Base-by-base conservation (phyloP, 805 yeast genomes). In the Komagataella pastoris region DNA sequence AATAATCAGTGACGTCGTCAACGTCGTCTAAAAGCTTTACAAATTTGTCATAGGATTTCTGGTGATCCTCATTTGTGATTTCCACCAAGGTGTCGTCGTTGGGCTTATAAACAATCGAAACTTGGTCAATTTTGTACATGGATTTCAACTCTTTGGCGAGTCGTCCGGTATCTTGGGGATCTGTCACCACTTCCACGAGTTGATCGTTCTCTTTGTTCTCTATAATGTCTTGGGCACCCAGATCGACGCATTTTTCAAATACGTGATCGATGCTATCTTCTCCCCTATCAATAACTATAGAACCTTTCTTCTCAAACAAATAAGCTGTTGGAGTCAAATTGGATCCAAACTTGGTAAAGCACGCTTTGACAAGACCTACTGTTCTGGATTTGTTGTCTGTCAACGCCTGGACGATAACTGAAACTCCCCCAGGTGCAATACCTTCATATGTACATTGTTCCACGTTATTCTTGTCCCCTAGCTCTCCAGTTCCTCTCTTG, bases 351-450 rank as follows among this genome's bases (percentile, higher is more conserved):
- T 85, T 85, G 46, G 81, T 76, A 63, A 91, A 80, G 3, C 86
- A 83, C 7, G 85, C 80, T 59, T 90, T 79, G 7, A 93, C 83
- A 49, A 75, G 74, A 14, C 86, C 83, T 43, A 88, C 76, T 0
- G 97, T 83, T 50, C 98, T 72, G 54, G 85, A 81, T 65, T 85
- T 88, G 65, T 88, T 91, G 62, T 91, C 97, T 0, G 98, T 91
- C 49, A 81, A 72, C 0, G 96, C 90, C 60, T 88, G 96, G 3
- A 91, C 80, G 3, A 91, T 76, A 48, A 89, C 72, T 0, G 96
- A 86, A 2, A 87, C 87, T 2, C 97, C 97, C 1, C 90, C 95
- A 0, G 97, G 97, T 0, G 91, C 97, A 64, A 89, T 72, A 14
- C 93, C 96, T 64, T 93, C 98, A 65, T 90, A 93, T 8, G 77